Evolutionary conservation across 352 stramenopile species (phyloP), one percentile per base, ranked within the genome.

Genomic region (Phytophthora tubulina): DNA sequence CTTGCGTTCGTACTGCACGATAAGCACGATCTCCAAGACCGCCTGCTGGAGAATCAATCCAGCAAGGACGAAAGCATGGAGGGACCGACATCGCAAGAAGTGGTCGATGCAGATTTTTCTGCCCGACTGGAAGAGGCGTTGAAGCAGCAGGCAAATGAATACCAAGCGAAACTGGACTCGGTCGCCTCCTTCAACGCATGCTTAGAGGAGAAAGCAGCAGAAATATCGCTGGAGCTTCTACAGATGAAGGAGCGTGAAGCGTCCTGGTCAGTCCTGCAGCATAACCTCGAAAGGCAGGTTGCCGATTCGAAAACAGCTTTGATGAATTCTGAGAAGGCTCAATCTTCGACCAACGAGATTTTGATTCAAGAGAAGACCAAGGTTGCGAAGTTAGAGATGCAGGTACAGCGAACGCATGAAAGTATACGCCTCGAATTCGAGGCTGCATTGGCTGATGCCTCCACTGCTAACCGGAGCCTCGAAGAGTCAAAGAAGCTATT

Each of bases 21-120:
- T 62, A 95, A 95, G 56, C 86, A 95, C 41, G 82, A 88, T 6
- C 70, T 95, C 17, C 81, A 89, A 67, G 81, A 86, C 57, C 78
- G 78, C 10, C 63, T 85, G 11, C 54, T 77, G 4, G 67, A 81
- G 30, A 73, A 73, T n/a, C 63, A 75, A 58, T 71, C 66, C 50
- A 60, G 56, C 3, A 70, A 79, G 33, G 55, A 82, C 21, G 55
- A 66, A 39, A 61, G 15, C 2, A 70, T 70, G 56, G 60, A 75
- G 5, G 60, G 70, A 27, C 32, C 59, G 3, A 59, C 42, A 3
- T 61, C 42, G 14, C 61, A 72, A 63, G 62, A 76, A 60, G 11
- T 32, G 42, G 56, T 58, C 3, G 36, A 73, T 56, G 48, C 52
- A 35, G 73, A 79, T n/a, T 80, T 81, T 7, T 70, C 82, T 3